These are phyloP conservation scores for Solanum paucissectum DNA, from an alignment of 257 asterid species.

Conservation along the genomic window DNA sequence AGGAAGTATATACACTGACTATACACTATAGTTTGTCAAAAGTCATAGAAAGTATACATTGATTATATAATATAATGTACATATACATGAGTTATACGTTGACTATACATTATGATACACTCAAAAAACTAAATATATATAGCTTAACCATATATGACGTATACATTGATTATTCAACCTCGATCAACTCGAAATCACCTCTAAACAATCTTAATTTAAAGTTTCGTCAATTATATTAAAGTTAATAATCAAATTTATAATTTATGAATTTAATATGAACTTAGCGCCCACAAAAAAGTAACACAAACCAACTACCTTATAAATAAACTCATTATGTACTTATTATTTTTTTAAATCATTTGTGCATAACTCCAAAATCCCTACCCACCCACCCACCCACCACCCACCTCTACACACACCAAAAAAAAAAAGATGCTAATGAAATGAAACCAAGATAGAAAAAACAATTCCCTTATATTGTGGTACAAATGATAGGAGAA, in stretches of 20 bases:
- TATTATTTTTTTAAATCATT: neutral
- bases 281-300: neutral
- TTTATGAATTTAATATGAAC: neutral
- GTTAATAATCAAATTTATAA: neutral
- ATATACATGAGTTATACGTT: neutral
- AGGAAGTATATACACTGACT: neutral
- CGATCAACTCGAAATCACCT: neutral
- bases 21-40: neutral
- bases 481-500: neutral
- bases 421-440: neutral
- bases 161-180: neutral
- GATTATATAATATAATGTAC: neutral
- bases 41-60: no score
- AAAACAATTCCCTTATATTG: neutral
- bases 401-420: neutral
- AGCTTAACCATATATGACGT: neutral
- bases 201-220: neutral
- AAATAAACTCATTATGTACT: neutral
- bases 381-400: neutral
- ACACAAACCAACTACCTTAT: neutral
- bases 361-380: neutral
- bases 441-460: neutral
- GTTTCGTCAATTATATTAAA: neutral
- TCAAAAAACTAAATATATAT: no score
- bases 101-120: neutral